phyloP scores from a whole-genome alignment of 2,329 filamentous ascomycete species.

The Aspergillus jensenii region DNA sequence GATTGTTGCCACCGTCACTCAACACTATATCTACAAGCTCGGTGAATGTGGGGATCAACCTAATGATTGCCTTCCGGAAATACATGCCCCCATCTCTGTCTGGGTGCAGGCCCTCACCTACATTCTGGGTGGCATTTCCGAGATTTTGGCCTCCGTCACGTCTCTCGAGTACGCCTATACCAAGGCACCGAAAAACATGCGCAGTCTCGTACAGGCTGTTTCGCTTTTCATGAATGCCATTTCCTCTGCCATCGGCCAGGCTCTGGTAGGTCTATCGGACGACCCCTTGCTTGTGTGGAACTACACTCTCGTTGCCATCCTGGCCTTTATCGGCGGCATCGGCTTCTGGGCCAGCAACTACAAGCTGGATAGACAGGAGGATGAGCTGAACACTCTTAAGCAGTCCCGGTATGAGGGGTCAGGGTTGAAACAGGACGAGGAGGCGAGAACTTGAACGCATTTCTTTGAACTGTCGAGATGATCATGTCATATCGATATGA shows the following conservation, averaged over 20 bases:
- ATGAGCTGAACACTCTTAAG: constrained; percentile 57
- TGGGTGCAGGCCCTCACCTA: constrained; percentile 53
- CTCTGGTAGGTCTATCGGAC: constrained; percentile 60
- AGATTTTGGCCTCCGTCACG: constrained; percentile 58
- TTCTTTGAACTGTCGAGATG: background rate
- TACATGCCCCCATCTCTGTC: constrained; percentile 62
- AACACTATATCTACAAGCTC: constrained; percentile 57
- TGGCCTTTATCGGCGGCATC: constrained; percentile 62
- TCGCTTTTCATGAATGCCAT: constrained; percentile 70
- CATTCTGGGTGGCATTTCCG: constrained; percentile 55
- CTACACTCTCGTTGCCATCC: constrained; percentile 63
- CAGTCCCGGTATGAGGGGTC: background rate
- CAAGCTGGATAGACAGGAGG: constrained; percentile 65
- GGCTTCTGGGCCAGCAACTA: constrained; percentile 68
- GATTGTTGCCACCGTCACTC: constrained; percentile 51
- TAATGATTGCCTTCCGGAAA: constrained; percentile 44
- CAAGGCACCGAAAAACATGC: constrained; percentile 77
- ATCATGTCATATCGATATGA: constrained; percentile 3
- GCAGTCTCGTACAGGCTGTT: constrained; percentile 62
- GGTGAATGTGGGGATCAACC: constrained; percentile 60
- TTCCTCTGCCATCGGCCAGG: constrained; percentile 67
- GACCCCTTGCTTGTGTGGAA: constrained; percentile 73
- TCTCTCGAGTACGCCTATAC: constrained; percentile 74
- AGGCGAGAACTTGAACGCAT: background rate
- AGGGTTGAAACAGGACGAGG: constrained; percentile 4